A percentile compares a stretch with the other conserved stretches of the same genome.
These are phyloP conservation scores for Gigaspora rosea DNA, from an alignment of 192 early-diverging fungal genomes.

Conservation along the genomic window DNA sequence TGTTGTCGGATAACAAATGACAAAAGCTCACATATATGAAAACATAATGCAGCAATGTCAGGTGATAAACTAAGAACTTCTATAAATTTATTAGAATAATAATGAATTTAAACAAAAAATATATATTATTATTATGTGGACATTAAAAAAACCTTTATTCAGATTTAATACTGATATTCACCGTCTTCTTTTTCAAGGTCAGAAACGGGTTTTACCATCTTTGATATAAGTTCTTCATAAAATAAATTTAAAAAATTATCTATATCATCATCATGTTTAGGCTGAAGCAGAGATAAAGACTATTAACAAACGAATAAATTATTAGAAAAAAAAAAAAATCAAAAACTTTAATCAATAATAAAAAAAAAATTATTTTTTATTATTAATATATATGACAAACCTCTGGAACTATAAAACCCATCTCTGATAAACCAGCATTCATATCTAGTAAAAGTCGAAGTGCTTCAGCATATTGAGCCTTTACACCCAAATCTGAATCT, in stretches of 20 bases:
- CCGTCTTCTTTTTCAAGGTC: not conserved
- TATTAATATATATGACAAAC: conserved; percentile 47
- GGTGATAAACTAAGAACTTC: conserved; percentile 33
- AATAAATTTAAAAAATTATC: conserved; percentile 5
- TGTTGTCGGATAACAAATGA: conserved; percentile 75
- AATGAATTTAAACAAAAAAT: not conserved
- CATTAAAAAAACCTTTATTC: not conserved
- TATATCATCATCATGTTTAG: not conserved
- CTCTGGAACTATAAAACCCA: conserved; percentile 35
- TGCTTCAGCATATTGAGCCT: conserved; percentile 72
- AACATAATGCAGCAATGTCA: conserved; percentile 46
- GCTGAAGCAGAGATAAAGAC: not conserved
- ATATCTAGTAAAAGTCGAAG: conserved; percentile 77
- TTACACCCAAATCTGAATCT: conserved; percentile 65
- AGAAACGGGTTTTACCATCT: not conserved
- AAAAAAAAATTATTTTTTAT: conserved; percentile 84
- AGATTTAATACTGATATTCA: not conserved
- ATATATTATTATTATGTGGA: not conserved
- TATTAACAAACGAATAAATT: conserved; percentile 35
- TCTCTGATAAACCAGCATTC: conserved; percentile 40
- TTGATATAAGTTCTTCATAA: not conserved
- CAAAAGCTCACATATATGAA: conserved; percentile 76
- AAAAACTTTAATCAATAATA: conserved; percentile 36
- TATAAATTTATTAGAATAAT: not conserved
- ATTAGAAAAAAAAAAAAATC: not conserved